Evolutionary conservation across 768 basidiomycete genomes (phyloP).

Genomic region (Phanerochaete carnosa): DNA sequence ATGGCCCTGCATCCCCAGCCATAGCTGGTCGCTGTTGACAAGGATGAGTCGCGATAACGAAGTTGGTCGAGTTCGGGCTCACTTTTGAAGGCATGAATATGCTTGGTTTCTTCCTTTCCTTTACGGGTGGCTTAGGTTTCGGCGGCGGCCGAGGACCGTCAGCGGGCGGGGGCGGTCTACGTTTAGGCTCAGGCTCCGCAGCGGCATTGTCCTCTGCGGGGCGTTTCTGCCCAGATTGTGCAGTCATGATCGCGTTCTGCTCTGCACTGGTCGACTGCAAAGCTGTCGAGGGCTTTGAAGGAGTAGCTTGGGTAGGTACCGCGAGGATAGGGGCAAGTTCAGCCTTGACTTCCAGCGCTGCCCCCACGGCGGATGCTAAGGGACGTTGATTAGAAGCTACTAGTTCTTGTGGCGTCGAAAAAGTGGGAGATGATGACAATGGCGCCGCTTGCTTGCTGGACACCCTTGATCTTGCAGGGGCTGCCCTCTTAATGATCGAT

Average conservation of each 20-base stretch:
- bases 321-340: background rate
- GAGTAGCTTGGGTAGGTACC: background rate
- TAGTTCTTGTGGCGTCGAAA: background rate
- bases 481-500: slow-evolving; percentile 7
- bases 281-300: background rate
- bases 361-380: background rate
- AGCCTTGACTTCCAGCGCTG: background rate
- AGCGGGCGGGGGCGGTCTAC: background rate
- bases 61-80: background rate
- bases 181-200: background rate
- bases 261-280: background rate
- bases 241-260: background rate
- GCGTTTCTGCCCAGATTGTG: background rate
- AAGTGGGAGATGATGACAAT: background rate
- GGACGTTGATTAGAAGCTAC: background rate
- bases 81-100: slow-evolving; percentile 25
- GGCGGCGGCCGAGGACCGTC: background rate
- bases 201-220: background rate
- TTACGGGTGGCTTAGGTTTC: background rate
- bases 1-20: background rate
- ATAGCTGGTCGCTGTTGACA: background rate
- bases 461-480: slow-evolving; percentile 2
- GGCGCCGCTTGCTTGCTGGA: slow-evolving; percentile 13
- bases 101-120: slow-evolving; percentile 8
- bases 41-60: background rate